These are phyloP conservation scores for Corylus avellana DNA, from an alignment of 306 rosid species.

Conservation along the genomic window DNA sequence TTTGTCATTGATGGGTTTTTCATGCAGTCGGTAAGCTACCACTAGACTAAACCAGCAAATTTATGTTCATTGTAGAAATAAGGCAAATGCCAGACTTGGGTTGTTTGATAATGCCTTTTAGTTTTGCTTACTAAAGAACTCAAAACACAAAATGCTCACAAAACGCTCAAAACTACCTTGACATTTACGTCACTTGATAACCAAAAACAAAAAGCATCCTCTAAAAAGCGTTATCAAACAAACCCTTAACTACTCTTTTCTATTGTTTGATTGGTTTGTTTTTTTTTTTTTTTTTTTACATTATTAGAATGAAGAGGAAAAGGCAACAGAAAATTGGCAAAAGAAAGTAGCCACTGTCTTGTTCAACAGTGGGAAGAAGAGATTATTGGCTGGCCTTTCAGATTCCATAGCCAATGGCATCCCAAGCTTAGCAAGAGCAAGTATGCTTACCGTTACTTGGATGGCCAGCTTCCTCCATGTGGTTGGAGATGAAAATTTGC, in stretches of 20 bases:
- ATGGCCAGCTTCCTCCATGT: conserved; percentile 53
- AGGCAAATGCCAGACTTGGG: too few relatives aligned
- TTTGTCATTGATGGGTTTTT: conserved; percentile 30
- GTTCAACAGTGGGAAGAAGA: conserved; percentile 52
- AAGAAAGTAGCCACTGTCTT: conserved; percentile 55
- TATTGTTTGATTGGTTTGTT: conserved; percentile 14
- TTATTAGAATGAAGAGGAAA: conserved; percentile 55
- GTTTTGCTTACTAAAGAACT: too few relatives aligned
- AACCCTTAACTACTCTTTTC: neutral
- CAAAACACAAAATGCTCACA: too few relatives aligned
- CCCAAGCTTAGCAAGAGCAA: conserved; percentile 64
- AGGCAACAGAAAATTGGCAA: conserved; percentile 63
- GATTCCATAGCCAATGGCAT: conserved; percentile 56
- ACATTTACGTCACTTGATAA: too few relatives aligned
- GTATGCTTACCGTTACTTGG: conserved; percentile 75
- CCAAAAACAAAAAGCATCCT: too few relatives aligned
- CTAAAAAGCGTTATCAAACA: too few relatives aligned
- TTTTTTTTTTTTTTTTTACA: neutral
- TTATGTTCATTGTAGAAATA: neutral
- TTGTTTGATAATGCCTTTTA: too few relatives aligned
- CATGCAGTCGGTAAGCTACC: conserved; percentile 41
- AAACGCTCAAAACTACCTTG: too few relatives aligned
- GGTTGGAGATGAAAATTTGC: conserved; percentile 41
- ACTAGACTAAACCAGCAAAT: neutral
- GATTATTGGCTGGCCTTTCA: conserved; percentile 62